Base-by-base conservation (phyloP, 1,284 basidiomycete species). In the Ustilago bromivora region DNA sequence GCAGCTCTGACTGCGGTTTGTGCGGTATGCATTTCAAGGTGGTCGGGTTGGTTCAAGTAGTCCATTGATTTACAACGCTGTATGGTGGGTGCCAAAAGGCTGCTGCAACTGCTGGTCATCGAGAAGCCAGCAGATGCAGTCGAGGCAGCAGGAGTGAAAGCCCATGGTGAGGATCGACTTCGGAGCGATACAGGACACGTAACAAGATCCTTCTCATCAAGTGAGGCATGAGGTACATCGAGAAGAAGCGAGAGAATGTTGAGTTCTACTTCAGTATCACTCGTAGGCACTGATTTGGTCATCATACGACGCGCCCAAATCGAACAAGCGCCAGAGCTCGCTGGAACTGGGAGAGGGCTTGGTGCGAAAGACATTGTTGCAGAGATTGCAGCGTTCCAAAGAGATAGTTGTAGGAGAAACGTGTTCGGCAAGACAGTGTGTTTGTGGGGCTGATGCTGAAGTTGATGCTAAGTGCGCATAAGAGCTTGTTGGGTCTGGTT, bases 1-100 rank as follows among this genome's bases (percentile, higher is more conserved):
- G 74, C 74, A n/a, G 69, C 66, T 43, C 69, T 69, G 62, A 76
- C 74, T 12, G 74, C 74, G 1, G 66, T 72, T 40, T 76, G 74
- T 11, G 74, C 74, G 1, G 74, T 64, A 15, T 76, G 74, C 63
- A 76, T 69, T 51, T 76, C 74, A 17, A 71, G 34, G n/a, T 62
- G 38, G 47, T 43, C 53, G n/a, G 15, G 17, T 19, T 58, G 31
- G 12, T 57, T 36, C 36, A 51, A 57, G 9, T 59, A 41, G 28
- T 61, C 61, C 38, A 67, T 34, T 32, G 70, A 66, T 23, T 31
- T 46, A 3, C 64, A 72, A 3, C 63, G 59, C 13, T 66, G 63
- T 4, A 60, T 31, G 6, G 36, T 4, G 35, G 41, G 53, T n/a
- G 41, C 43, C 11, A 19, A 36, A 23, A 17, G 35, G 51, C 23